Evolutionary conservation across 2,329 filamentous ascomycete genomes (phyloP), one percentile per base, ranked within the genome.

Genomic region (Aspergillus pseudonomiae): DNA sequence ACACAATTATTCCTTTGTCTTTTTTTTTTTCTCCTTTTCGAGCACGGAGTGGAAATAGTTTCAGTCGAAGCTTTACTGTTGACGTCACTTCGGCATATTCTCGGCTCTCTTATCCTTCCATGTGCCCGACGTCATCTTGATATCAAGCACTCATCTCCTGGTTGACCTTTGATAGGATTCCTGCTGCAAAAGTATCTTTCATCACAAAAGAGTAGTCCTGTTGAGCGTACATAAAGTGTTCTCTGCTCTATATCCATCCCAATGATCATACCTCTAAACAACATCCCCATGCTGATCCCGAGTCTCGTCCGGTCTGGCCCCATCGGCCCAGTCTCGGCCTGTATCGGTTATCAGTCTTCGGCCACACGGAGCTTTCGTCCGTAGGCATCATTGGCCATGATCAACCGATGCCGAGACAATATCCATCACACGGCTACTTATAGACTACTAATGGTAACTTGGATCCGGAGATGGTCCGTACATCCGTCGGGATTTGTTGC

Each of bases 331-430:
- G 69, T 75, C 69, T 75, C 75, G 73, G 72, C 62, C 64, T 68
- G 72, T 74, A 69, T 77, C 75, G 75, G 75, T 59, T 77, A 75
- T 32, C 57, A 36, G 19, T 28, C 45, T 60, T 76, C 75, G 75
- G 75, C 70, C 72, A 71, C 73, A 76, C 73, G 75, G 75, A 77
- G 71, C 62, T 71, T 65, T 63, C n/a, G 32, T 39, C 52, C 32
- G n/a, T 11, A 6, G n/a, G 16, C 52, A 36, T 39, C 21, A 55
- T 39, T 55, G 52, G 52, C 19, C 30, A 54, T n/a, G 16, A 3
- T 52, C 48, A 19, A 6, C 21, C 45, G 21, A 52, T 52, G 48
- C 48, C 16, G 48, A 52, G 28, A 52, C 28, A 52, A 34, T 32
- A 19, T 34, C 16, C 28, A 48, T 26, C 24, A 7, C 9, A 52